Base-by-base conservation (phyloP, 1,284 basidiomycete genomes). In the Xerocomus amazonicus region DNA sequence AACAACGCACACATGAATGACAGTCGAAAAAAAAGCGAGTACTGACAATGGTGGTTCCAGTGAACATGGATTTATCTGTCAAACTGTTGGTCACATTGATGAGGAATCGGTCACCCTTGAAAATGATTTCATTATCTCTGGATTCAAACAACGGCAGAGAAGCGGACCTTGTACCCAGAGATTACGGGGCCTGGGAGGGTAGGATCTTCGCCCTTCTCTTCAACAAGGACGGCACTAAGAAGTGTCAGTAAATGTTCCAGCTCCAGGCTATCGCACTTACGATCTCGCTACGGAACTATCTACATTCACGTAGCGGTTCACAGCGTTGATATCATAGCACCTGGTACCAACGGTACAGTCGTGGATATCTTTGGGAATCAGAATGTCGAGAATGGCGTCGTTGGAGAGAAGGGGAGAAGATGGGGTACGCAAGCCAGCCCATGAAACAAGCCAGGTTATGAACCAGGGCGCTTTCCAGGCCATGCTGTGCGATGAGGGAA, bases 71-170 rank as follows among this genome's bases (percentile, higher is more conserved):
- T 9, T 41, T 51, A 38, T 70, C 58, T 0, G 55, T 55, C 31
- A 71, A 51, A 32, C 51, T 16, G 47, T 70, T 58, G 9, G 47
- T 44, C 7, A 71, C 67, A 6, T 53, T 47, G 9, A 62, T 47
- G 12, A 48, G 26, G 40, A 59, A 60, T 35, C 46, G 23, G 17
- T 58, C 59, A 2, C 58, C 58, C 58, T 58, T 43, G 1, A 14
- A 14, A 47, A 26, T 2, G 9, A 14, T 34, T 12, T 43, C 7
- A 7, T 23, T 16, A 38, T 7, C 27, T 12, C 12, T 5, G 43
- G 14, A 39, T 19, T 32, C 5, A 14, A 39, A 6, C 9, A 27
- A 41, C 4, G 16, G 26, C n/a, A 27, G 17, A 23, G 27, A 38
- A 28, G 12, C 48, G 14, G 35, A 45, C 55, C 58, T 44, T 57